A percentile compares a stretch with the other conserved stretches of the same genome.
Evolutionary conservation across 805 yeast genomes (phyloP).

Genomic region (Pichia heedii): DNA sequence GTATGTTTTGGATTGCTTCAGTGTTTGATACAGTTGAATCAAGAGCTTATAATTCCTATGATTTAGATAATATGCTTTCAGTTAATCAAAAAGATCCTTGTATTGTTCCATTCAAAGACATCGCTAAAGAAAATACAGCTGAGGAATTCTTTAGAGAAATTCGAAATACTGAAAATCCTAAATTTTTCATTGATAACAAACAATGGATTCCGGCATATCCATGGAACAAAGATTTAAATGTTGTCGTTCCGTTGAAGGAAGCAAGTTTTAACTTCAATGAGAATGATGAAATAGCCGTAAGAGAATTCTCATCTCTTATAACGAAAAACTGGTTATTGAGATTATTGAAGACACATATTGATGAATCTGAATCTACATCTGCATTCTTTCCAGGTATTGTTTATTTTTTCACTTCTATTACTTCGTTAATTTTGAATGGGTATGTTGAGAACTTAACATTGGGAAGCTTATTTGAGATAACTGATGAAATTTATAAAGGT

Average conservation of each 20-base stretch:
- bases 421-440: conserved; percentile 40
- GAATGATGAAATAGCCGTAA: conserved; percentile 35
- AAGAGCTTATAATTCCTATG: conserved; percentile 27
- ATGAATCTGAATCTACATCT: conserved; percentile 62
- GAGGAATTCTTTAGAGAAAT: conserved; percentile 43
- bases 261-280: conserved; percentile 26
- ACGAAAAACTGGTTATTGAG: conserved; percentile 50
- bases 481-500: conserved; percentile 43
- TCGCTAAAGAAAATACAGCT: conserved; percentile 16
- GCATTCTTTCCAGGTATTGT: conserved; percentile 62
- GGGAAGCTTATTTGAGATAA: conserved; percentile 43
- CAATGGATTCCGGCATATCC: conserved; percentile 60
- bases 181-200: conserved; percentile 49
- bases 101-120: conserved; percentile 6
- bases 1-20: conserved; percentile 52
- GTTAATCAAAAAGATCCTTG: conserved; percentile 23
- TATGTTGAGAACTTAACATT: conserved; percentile 34
- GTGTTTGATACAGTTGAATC: conserved; percentile 28
- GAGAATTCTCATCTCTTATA: conserved; percentile 35
- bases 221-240: conserved; percentile 56
- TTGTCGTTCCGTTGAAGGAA: conserved; percentile 28
- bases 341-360: conserved; percentile 42
- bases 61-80: conserved; percentile 32
- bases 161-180: conserved; percentile 36
- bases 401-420: conserved; percentile 41